Base-by-base conservation (phyloP, 371 early-diverging fungal species). In the Parasitella parasitica region DNA sequence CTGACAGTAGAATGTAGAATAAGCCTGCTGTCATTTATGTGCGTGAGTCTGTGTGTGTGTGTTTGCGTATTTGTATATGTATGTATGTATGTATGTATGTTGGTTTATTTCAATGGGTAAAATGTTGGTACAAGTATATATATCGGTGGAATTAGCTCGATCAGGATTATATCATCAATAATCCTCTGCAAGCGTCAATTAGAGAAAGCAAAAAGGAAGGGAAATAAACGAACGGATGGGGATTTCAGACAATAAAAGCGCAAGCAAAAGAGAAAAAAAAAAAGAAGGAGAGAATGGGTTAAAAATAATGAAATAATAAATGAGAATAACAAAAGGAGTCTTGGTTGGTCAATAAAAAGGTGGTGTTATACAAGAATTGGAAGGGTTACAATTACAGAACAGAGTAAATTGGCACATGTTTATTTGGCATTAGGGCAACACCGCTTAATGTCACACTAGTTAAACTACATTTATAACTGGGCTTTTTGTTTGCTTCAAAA, bases 311-410 rank as follows among this genome's bases (percentile, higher is more conserved):
- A 36, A 39, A n/a, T 30, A 57, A 60, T 39, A 32, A 24, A 60
- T 26, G 41, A 37, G 30, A 60, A 54, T 3, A 54, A 12, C 8
- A 20, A 43, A 22, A 22, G 43, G 43, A 43, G 22, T 22, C 18
- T 43, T 43, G 43, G 43, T 43, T 43, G 43, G 43, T 22, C 35
- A 26, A 38, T 35, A 54, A 38, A 38, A 38, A 34, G 22, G 20
- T 16, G 7, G 38, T 38, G 54, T 34, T 7, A 22, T 18, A 11
- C 35, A 35, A 34, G 75, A 12, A 74, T 61, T 20, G 84, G 79
- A 68, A 82, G 83, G 37, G 83, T 82, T 30, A 83, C 83, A 59
- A 75, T 77, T 27, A 77, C 75, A 69, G 85, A 86, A 60, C 80
- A 87, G 83, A 8, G 87, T 86, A 72, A 84, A 81, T 61, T 82